Evolutionary conservation across 1,139 yeast genomes (phyloP), one percentile per base, ranked within the genome.

Genomic region (Candida dubliniensis): DNA sequence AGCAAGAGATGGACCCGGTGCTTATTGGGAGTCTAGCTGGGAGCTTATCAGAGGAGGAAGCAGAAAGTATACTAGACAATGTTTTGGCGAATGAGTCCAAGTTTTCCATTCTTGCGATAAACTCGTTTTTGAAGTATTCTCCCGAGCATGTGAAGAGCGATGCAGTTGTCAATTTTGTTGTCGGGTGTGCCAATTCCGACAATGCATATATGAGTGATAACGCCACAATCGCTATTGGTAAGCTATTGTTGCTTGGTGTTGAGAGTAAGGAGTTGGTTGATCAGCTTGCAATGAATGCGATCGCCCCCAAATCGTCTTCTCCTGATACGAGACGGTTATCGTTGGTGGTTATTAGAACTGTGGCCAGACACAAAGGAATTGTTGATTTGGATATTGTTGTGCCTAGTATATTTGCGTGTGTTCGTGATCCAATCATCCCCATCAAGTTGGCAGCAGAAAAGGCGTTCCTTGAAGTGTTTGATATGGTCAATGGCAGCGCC

Each of bases 401-500:
- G 8, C 88, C 95, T 12, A 75, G 88, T 18, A 82, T 90, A 2
- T 93, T 93, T 61, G 71, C 84, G 0, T 84, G 95, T 61, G 86
- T 93, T 36, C 78, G 99, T 53, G 96, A 91, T 56, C 76, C 83
- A 12, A 72, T 87, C 38, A 88, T 93, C 56, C 98, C 99, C 3
- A 85, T 93, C 54, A 90, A 90, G 59, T 75, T 93, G 50, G 97
- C 98, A 0, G 96, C 96, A 4, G 99, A 93, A 63, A 89, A 89
- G 70, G 91, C 96, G 1, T 91, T 78, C 62, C 65, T 91, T 56
- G 81, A 90, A 1, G 64, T 89, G 15, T 84, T 90, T 62, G 73
- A 77, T 45, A 83, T 88, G 25, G 90, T 85, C 34, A 93, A 88
- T 48, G 73, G 75, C n/a, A 67, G 78, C 66, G 63, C 53, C 1